These are phyloP conservation scores for Sphagnurus paluster DNA, from an alignment of 1,284 basidiomycete species.

Conservation along the genomic window DNA sequence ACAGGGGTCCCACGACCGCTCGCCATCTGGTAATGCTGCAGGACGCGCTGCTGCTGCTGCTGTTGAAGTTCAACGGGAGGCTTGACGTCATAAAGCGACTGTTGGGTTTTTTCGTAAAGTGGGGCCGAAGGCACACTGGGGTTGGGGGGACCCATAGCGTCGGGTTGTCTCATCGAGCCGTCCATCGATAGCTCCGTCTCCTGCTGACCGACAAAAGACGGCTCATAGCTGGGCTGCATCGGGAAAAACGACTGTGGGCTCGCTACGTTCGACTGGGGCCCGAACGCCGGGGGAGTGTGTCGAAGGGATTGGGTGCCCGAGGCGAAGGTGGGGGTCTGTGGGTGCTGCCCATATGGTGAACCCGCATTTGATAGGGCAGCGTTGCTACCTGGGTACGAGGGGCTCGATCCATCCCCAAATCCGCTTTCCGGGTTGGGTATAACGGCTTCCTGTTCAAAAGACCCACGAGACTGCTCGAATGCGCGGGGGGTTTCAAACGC, in stretches of 20 bases:
- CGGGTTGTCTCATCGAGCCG: conserved; percentile 9
- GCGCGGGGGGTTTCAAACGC: conserved; percentile 13
- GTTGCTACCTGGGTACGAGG: conserved; percentile 15
- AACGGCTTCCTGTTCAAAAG: conserved; percentile 19
- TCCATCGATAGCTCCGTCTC: conserved; percentile 12
- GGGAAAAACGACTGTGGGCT: conserved; percentile 19
- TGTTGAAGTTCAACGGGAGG: conserved; percentile 13
- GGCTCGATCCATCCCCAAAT: conserved; percentile 16
- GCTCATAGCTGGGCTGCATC: conserved; percentile 8
- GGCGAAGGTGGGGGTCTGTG: conserved; percentile 28
- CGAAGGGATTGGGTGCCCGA: conserved; percentile 20
- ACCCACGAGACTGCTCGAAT: conserved; percentile 9
- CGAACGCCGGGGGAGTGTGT: conserved; percentile 26
- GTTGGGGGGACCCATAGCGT: conserved; percentile 12
- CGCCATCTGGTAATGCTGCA: conserved; percentile 14
- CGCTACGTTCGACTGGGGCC: conserved; percentile 14
- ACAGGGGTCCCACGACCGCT: conserved; percentile 5
- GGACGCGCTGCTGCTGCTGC: conserved; percentile 13
- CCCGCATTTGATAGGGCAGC: conserved; percentile 18
- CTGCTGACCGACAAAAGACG: conserved; percentile 8
- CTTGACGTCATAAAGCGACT: conserved; percentile 18
- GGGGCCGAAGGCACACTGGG: conserved; percentile 13
- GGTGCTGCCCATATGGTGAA: conserved; percentile 30
- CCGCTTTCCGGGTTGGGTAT: conserved; percentile 25
- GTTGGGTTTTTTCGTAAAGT: conserved; percentile 19